Evolutionary conservation across 2,329 filamentous ascomycete species (phyloP), one percentile per base, ranked within the genome.

Genomic region (Aciculosporium take): DNA sequence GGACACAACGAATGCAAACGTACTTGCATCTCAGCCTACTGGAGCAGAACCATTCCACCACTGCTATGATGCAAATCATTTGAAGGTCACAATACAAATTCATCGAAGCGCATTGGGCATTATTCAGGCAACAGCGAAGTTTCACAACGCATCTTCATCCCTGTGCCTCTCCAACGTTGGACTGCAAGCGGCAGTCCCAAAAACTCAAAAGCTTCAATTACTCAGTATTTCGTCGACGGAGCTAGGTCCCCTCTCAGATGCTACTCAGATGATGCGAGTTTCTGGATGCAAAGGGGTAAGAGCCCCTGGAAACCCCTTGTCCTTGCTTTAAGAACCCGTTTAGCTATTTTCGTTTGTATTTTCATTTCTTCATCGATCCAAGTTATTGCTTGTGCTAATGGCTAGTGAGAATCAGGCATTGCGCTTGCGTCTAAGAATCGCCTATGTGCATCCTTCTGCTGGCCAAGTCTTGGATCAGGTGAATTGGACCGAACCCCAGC

Each of bases 161-260:
- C 71, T 70, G 12, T 64, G 67, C 12, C 68, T 96, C 37, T 79
- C 79, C 13, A 76, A 74, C 35, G 84, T 96, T 24, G 85, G 84
- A 21, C 61, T 98, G 49, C 91, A 98, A 60, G 91, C 89, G 33
- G 91, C 91, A 1, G 91, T 98, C 41, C 91, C 91, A 7, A 98
- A 96, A 65, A 86, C 84, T 34, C 91, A 98, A 64, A 94, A 91
- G 59, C 65, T 98, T 53, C 87, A 95, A 58, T 66, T 98, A 49
- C 81, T 93, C 58, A 85, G 81, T 44, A 94, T 98, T 50, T 94
- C 85, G 50, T 84, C 76, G 49, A 66, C 79, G 4, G 84, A 93
- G 25, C 58, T 98, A 33, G 76, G 69, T 10, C 76, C 79, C 6
- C 85, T 85, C 12, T 76, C 81, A 32, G 87, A 94, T 57, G 89